Evolutionary conservation across 495 filamentous ascomycete genomes (phyloP), one percentile per base, ranked within the genome.

Genomic region (Aspergillus homomorphus): DNA sequence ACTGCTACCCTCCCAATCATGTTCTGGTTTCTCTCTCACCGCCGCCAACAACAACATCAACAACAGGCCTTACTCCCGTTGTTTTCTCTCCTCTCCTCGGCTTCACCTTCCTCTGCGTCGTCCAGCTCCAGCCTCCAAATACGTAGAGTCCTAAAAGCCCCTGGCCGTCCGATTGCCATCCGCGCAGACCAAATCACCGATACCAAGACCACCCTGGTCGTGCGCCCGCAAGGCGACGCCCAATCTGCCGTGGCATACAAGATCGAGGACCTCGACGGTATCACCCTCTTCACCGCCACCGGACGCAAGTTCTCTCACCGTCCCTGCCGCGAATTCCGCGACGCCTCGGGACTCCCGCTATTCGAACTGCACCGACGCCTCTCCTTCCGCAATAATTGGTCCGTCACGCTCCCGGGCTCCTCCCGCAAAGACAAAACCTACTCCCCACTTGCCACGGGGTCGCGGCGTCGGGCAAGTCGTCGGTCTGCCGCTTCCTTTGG

Each of bases 331-430:
- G 63, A 65, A 41, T 51, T 65, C 45, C 59, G 63, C 10, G 59
- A 62, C 16, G 51, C 58, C 6, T 59, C 62, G n/a, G 62, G 62
- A 1, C 42, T 65, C 1, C 62, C 62, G 1, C 33, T 65, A 12
- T 65, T 72, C 54, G 67, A 72, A 48, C 55, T 72, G 2, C 65
- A 70, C 43, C 54, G 56, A 7, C 60, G 60, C 42, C 26, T 24
- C 5, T 24, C 48, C 18, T 53, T 56, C 19, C 51, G 42, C 20
- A 42, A 53, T 16, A 41, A 53, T 3, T 72, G 69, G 69, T 62
- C 48, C 12, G 52, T 72, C 26, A 65, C 65, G 3, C 56, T 70
- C 45, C 69, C 69, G 1, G 69, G 69, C 28, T 38, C 33, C 4
- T 38, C 33, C 33, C 4, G 8, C 33, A 38, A 38, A 12, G 56